These are phyloP conservation scores for Acanthamoeba triangularis DNA, from an alignment of 208 protist species.

Conservation along the genomic window DNA sequence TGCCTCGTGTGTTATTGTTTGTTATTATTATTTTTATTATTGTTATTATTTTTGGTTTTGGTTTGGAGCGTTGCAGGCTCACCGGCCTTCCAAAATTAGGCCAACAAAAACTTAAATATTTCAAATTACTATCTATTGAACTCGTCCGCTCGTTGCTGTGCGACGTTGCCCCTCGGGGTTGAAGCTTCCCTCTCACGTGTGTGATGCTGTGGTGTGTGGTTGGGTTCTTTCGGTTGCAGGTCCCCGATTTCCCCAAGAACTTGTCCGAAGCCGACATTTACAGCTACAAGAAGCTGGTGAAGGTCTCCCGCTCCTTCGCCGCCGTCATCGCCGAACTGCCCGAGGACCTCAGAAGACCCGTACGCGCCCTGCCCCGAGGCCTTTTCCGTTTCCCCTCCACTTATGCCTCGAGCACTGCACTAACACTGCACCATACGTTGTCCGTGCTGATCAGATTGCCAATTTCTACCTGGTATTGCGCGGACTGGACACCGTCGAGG, in stretches of 20 bases:
- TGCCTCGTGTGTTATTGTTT: too few species aligned
- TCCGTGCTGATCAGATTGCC: slow-evolving; percentile 7
- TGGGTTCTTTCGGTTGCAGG: neutral
- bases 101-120: too few species aligned
- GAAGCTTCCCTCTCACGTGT: neutral
- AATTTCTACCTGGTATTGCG: slow-evolving; percentile 45
- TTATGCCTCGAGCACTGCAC: neutral
- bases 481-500: slow-evolving; percentile 33
- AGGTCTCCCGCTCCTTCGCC: slow-evolving; percentile 1
- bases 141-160: neutral
- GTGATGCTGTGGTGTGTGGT: too few species aligned
- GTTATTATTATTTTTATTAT: too few species aligned
- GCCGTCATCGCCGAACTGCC: slow-evolving; percentile 7
- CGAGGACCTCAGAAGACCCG: slow-evolving; percentile 9
- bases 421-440: too few species aligned
- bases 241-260: neutral
- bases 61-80: too few species aligned
- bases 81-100: too few species aligned
- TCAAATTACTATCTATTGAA: neutral
- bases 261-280: neutral
- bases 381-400: neutral
- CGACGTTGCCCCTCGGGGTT: neutral
- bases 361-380: neutral
- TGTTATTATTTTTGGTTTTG: too few species aligned
- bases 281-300: neutral